Percentiles rank a stretch among this genome's conserved stretches.
phyloP scores from a whole-genome alignment of 2,329 filamentous ascomycete genomes.

The Cryphonectria parasitica region DNA sequence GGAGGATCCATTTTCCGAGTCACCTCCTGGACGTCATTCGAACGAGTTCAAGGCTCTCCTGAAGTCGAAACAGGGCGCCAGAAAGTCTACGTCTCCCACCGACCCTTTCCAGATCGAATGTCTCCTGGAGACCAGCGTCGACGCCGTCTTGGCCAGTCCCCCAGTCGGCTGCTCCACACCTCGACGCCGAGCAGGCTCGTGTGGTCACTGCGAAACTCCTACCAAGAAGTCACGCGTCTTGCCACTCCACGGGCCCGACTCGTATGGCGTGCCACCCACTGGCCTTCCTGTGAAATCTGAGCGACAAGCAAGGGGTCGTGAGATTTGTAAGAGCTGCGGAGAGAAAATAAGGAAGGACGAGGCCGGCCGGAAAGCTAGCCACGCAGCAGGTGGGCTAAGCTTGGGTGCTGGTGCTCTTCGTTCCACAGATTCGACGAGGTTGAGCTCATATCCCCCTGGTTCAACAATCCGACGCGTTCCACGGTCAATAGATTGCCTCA shows the following conservation, averaged over 20 bases:
- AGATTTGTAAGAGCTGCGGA: conserved; percentile 5
- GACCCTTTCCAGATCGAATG: conserved; percentile 42
- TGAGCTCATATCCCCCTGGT: conserved; percentile 26
- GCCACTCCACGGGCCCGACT: not conserved
- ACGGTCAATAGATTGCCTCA: conserved; percentile 22
- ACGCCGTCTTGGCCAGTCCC: conserved; percentile 31
- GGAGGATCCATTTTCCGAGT: conserved; percentile 33
- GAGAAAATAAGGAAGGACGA: not conserved
- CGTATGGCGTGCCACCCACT: not conserved
- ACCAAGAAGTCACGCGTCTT: not conserved
- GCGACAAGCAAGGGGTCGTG: not conserved
- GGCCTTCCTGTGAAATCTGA: not conserved
- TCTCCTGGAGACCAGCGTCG: conserved; percentile 29
- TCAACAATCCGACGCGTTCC: conserved; percentile 31
- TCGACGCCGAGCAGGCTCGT: conserved; percentile 13
- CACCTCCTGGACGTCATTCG: conserved; percentile 9
- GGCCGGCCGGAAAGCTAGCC: not conserved
- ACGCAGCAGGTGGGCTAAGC: not conserved
- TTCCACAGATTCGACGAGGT: conserved; percentile 15
- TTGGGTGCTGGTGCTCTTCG: not conserved
- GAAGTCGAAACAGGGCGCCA: conserved; percentile 11
- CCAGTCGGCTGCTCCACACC: conserved; percentile 33
- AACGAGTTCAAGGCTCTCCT: conserved; percentile 32
- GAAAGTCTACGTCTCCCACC: conserved; percentile 14
- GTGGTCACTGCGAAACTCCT: not conserved